phyloP scores from a whole-genome alignment of 176 grass and related monocot genomes.

The Zoysia pacifica region DNA sequence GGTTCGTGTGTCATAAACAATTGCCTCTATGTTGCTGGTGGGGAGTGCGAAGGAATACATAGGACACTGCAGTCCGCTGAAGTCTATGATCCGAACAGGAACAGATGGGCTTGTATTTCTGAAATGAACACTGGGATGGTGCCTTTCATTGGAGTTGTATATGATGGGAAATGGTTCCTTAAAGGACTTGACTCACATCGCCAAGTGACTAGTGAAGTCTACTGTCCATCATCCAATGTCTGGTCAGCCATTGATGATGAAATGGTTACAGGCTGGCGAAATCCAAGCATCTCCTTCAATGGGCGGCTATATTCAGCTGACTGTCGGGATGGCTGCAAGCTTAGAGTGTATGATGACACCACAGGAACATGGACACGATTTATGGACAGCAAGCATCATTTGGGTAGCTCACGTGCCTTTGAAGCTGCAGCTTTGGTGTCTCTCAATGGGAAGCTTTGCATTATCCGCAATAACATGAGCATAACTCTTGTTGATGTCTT shows the following conservation, averaged over 20 bases:
- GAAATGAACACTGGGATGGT: slow-evolving; percentile 93
- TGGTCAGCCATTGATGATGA: slow-evolving; percentile 66
- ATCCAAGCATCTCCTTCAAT: slow-evolving; percentile 72
- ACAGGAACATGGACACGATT: slow-evolving; percentile 70
- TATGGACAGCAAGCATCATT: slow-evolving; percentile 73
- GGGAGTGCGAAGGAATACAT: slow-evolving; percentile 82
- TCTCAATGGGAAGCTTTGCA: slow-evolving; percentile 73
- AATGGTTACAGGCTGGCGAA: slow-evolving; percentile 82
- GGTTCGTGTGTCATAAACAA: slow-evolving; percentile 88
- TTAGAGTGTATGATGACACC: slow-evolving; percentile 70
- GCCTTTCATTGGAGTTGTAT: slow-evolving; percentile 84
- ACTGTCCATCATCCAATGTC: slow-evolving; percentile 51
- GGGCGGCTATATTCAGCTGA: slow-evolving; percentile 71
- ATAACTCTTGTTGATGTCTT: slow-evolving; percentile 75
- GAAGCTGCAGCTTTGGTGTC: slow-evolving; percentile 81
- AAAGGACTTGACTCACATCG: slow-evolving; percentile 76
- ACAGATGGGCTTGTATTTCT: slow-evolving; percentile 68
- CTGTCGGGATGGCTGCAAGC: slow-evolving; percentile 80
- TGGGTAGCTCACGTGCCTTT: slow-evolving; percentile 69
- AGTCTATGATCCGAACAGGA: slow-evolving; percentile 81
- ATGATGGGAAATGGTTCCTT: slow-evolving; percentile 76
- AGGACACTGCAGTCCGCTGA: slow-evolving; percentile 73
- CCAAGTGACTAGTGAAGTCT: slow-evolving; percentile 67
- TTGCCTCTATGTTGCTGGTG: slow-evolving; percentile 83
- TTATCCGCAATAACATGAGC: slow-evolving; percentile 88